phyloP scores from a whole-genome alignment of 768 basidiomycete genomes.

The Tulasnella sp. region DNA sequence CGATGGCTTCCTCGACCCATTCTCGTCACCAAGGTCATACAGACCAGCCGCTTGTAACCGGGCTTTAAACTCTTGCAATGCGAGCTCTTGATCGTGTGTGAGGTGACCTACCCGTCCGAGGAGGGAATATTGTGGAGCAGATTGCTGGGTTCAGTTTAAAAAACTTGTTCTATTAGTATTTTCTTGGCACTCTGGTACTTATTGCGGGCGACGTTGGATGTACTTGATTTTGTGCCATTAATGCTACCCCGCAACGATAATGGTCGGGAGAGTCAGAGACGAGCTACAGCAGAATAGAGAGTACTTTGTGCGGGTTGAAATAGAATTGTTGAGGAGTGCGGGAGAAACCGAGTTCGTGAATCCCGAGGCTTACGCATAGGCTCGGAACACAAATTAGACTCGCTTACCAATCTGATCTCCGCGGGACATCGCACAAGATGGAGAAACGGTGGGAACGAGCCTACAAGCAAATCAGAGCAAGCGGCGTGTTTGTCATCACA shows the following conservation, averaged over 20 bases:
- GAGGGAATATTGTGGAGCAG: not conserved
- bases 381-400: not conserved
- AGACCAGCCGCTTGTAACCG: slow-evolving; percentile 43
- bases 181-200: not conserved
- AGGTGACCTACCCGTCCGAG: slow-evolving; percentile 43
- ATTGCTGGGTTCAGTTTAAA: not conserved
- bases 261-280: not conserved
- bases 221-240: not conserved
- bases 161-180: not conserved
- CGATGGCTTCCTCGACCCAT: slow-evolving; percentile 34
- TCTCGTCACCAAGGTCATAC: slow-evolving; percentile 36
- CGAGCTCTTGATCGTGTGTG: slow-evolving; percentile 40
- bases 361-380: not conserved
- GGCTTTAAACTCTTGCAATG: slow-evolving; percentile 48
- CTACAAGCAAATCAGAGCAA: not conserved
- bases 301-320: not conserved
- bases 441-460: not conserved
- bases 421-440: too few species aligned
- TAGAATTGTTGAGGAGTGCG: not conserved
- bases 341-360: not conserved
- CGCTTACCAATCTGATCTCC: too few species aligned
- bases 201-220: not conserved
- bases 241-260: too few species aligned
- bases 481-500: not conserved
- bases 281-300: not conserved